Percentiles rank a stretch among this genome's conserved stretches.
Evolutionary conservation across 768 basidiomycete species (phyloP).

Genomic region (Podaxis carcinomalis): DNA sequence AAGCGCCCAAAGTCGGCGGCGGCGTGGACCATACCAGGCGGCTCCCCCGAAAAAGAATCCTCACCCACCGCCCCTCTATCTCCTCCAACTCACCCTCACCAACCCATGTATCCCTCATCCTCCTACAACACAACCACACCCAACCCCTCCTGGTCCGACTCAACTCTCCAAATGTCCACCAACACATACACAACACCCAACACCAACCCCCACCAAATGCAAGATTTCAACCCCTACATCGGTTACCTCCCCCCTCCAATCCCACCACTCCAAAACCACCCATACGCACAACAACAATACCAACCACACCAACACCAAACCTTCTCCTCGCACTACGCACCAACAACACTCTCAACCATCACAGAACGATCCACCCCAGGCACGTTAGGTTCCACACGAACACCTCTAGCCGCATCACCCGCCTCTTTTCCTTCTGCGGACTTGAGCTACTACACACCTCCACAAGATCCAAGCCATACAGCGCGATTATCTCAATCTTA

Average conservation of each 20-base stretch:
- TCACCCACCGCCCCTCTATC: background rate
- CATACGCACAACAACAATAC: background rate
- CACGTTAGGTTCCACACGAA: background rate
- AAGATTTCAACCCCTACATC: background rate
- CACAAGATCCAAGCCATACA: background rate
- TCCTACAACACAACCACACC: too few species aligned
- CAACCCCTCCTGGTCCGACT: background rate
- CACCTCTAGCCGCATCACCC: background rate
- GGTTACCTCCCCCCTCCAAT: too few species aligned
- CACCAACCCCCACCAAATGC: background rate
- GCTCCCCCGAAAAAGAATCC: background rate
- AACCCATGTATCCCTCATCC: background rate
- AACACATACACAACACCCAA: background rate
- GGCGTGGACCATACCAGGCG: constrained; percentile 29
- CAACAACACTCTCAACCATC: constrained; percentile 5
- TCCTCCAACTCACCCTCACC: background rate
- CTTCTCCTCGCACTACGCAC: background rate
- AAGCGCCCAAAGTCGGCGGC: constrained; percentile 29
- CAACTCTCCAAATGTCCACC: background rate
- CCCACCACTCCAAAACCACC: background rate
- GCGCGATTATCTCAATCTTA: background rate
- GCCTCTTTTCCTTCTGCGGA: background rate
- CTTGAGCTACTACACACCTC: background rate
- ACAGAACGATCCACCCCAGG: constrained; percentile 6
- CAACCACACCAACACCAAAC: background rate